A percentile compares a stretch with the other conserved stretches of the same genome.
Evolutionary conservation across 139 green algal genomes (phyloP).

Genomic region (Chlamydomonas eustigma): DNA sequence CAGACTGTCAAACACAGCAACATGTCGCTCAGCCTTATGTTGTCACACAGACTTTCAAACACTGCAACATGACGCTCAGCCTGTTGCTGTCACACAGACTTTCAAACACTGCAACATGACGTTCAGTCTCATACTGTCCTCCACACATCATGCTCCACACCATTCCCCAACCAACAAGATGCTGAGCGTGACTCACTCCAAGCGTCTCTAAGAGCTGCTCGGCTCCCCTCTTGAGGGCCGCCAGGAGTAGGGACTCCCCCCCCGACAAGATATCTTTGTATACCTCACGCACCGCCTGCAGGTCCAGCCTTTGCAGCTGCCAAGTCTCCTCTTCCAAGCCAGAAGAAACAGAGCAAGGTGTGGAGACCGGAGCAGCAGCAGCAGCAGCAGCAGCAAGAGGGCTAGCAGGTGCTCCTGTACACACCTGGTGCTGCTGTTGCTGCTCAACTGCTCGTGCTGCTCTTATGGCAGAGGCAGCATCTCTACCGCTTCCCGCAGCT

Average conservation of each 20-base stretch:
- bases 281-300: background rate
- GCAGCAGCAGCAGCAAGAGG: background rate
- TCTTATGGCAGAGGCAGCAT: too few species aligned
- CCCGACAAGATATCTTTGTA: slow-evolving; percentile 5
- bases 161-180: background rate
- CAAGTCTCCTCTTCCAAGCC: background rate
- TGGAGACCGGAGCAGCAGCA: background rate
- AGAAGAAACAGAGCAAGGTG: background rate
- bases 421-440: too few species aligned
- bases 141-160: too few species aligned
- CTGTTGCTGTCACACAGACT: too few species aligned
- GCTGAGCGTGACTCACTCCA: background rate
- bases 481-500: too few species aligned
- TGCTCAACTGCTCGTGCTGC: too few species aligned
- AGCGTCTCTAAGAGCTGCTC: slow-evolving; percentile 11
- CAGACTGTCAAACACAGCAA: too few species aligned
- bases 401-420: too few species aligned
- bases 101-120: too few species aligned
- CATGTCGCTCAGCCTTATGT: too few species aligned
- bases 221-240: background rate
- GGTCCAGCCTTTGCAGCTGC: slow-evolving; percentile 4
- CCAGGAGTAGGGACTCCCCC: background rate
- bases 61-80: background rate
- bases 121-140: too few species aligned
- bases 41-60: too few species aligned